phyloP scores from a whole-genome alignment of 2,329 filamentous ascomycete genomes.

The Anthostomella pinea region DNA sequence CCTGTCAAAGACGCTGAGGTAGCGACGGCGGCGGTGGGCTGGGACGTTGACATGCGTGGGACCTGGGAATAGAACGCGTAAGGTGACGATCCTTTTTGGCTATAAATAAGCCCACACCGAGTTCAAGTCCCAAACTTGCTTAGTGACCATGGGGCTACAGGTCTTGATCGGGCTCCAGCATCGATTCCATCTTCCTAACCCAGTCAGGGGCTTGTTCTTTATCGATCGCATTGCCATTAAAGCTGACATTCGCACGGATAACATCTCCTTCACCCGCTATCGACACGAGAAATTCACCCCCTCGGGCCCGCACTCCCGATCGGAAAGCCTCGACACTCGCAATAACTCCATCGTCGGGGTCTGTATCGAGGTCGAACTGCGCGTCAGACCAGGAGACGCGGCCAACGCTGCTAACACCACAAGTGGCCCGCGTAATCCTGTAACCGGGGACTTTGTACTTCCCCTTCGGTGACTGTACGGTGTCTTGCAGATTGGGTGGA shows the following conservation, averaged over 20 bases:
- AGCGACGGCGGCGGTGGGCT: no score
- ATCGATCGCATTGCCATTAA: conserved; percentile 15
- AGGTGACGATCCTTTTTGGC: no score
- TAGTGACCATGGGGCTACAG: no score
- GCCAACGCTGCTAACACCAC: conserved; percentile 15
- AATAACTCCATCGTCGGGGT: conserved; percentile 12
- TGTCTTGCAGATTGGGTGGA: conserved; percentile 4
- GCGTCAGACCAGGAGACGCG: conserved; percentile 10
- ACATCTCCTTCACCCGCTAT: conserved; percentile 12
- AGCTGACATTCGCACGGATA: conserved; percentile 11
- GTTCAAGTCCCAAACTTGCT: no score
- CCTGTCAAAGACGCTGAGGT: no score
- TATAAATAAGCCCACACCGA: no score
- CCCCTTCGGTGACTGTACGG: conserved; percentile 6
- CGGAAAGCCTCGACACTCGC: conserved; percentile 10
- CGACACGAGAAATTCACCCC: conserved; percentile 14
- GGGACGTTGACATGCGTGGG: no score
- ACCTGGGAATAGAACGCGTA: no score
- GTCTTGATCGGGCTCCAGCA: conserved; percentile 15
- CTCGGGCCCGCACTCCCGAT: conserved; percentile 10
- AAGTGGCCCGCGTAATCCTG: conserved; percentile 5
- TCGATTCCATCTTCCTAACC: conserved; percentile 11
- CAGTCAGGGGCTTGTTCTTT: conserved; percentile 7
- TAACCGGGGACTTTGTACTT: conserved; percentile 3
- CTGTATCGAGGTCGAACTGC: conserved; percentile 7